phyloP scores from a whole-genome alignment of 805 yeast species.

The Metschnikowia similis region DNA sequence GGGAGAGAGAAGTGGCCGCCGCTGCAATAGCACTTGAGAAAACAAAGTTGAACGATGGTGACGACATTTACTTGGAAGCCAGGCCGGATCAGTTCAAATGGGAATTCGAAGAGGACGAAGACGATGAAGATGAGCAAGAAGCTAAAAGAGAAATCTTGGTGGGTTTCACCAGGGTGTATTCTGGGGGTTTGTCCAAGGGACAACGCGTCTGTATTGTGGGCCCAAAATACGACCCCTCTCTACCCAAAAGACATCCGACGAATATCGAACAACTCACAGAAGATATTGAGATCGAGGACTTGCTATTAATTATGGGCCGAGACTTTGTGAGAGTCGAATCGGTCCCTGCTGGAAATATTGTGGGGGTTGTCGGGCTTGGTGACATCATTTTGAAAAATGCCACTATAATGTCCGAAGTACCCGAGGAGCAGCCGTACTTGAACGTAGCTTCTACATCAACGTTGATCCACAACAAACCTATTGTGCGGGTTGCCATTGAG shows the following conservation, averaged over 20 bases:
- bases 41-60: slow-evolving; percentile 22
- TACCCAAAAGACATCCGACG: slow-evolving; percentile 26
- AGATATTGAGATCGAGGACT: slow-evolving; percentile 58
- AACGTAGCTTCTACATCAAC: slow-evolving; percentile 49
- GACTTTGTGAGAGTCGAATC: slow-evolving; percentile 71
- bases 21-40: slow-evolving; percentile 20
- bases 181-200: slow-evolving; percentile 77
- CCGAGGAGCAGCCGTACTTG: slow-evolving; percentile 74
- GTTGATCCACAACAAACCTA: slow-evolving; percentile 68
- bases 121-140: slow-evolving; percentile 43
- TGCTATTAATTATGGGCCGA: slow-evolving; percentile 87
- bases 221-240: slow-evolving; percentile 76
- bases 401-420: slow-evolving; percentile 56
- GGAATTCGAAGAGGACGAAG: slow-evolving; percentile 50
- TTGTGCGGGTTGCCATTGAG: slow-evolving; percentile 92
- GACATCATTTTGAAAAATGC: slow-evolving; percentile 82
- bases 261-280: slow-evolving; percentile 52
- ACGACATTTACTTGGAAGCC: slow-evolving; percentile 22
- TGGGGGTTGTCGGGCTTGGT: slow-evolving; percentile 89
- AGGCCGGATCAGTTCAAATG: slow-evolving; percentile 38
- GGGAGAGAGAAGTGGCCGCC: slow-evolving; percentile 57
- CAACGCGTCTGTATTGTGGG: slow-evolving; percentile 73
- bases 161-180: slow-evolving; percentile 84
- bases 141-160: slow-evolving; percentile 62
- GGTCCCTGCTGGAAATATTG: slow-evolving; percentile 94